phyloP scores from a whole-genome alignment of 345 rosid species.

The Isatis tinctoria region DNA sequence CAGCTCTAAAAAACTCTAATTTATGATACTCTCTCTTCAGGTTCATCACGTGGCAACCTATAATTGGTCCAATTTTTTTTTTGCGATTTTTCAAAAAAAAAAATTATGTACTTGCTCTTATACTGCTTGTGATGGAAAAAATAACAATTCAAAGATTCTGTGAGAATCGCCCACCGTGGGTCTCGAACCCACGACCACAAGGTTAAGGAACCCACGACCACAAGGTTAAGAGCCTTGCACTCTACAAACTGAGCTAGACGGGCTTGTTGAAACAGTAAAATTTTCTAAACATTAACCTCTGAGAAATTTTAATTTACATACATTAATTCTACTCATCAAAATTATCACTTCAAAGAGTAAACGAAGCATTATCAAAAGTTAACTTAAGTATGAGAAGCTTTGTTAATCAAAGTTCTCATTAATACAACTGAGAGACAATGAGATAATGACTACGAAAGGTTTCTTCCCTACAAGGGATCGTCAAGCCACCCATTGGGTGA shows the following conservation, averaged over 20 bases:
- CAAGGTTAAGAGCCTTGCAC: conserved; percentile 55
- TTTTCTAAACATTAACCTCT: neutral
- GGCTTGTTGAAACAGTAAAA: neutral
- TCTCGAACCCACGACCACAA: conserved; percentile 30
- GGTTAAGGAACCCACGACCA: too few relatives aligned
- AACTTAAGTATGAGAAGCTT: neutral
- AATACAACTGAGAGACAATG: neutral
- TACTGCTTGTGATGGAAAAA: too few relatives aligned
- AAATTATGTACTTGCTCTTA: too few relatives aligned
- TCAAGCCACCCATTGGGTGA: conserved; percentile 39
- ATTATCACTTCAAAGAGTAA: neutral
- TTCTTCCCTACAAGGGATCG: conserved; percentile 36
- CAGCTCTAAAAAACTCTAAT: too few relatives aligned
- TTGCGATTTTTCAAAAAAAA: too few relatives aligned
- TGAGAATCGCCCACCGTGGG: neutral
- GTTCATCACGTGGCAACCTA: too few relatives aligned
- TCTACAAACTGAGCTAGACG: conserved; percentile 43
- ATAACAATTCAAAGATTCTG: too few relatives aligned
- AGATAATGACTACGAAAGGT: conserved; percentile 8
- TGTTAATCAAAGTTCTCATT: neutral
- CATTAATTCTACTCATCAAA: neutral
- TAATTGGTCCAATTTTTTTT: too few relatives aligned
- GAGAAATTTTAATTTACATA: neutral
- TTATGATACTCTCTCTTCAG: too few relatives aligned
- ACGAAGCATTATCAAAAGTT: neutral